These are phyloP conservation scores for Flaveria bidentis DNA, from an alignment of 129 eudicot species.

Conservation along the genomic window DNA sequence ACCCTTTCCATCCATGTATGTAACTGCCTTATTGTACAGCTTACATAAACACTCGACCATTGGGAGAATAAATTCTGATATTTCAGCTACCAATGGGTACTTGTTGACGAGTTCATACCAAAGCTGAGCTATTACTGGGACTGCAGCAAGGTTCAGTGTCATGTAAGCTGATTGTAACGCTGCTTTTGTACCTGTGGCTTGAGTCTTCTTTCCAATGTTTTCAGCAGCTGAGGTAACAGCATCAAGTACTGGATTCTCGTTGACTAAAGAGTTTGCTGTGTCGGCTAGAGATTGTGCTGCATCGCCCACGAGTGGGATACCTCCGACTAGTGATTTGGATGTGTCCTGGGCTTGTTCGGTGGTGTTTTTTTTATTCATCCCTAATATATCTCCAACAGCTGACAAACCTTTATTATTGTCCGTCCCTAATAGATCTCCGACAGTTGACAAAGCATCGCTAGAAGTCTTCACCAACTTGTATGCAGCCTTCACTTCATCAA, in stretches of 20 bases:
- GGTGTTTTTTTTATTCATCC: background rate
- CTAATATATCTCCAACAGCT: slow-evolving; percentile 1
- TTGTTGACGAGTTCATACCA: slow-evolving; percentile 51
- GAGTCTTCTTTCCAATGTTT: slow-evolving; percentile 36
- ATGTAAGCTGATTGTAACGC: slow-evolving; percentile 44
- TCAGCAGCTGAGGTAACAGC: slow-evolving; percentile 36
- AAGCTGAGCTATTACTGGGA: slow-evolving; percentile 38
- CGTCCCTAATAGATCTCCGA: slow-evolving; percentile 20
- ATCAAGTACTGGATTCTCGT: slow-evolving; percentile 12
- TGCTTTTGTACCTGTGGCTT: slow-evolving; percentile 43
- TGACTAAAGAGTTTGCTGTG: slow-evolving; percentile 13
- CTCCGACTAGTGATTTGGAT: slow-evolving; percentile 17
- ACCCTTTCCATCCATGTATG: slow-evolving; percentile 45
- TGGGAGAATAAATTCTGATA: slow-evolving; percentile 49
- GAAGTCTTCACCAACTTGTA: slow-evolving; percentile 56
- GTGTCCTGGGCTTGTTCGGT: slow-evolving; percentile 3
- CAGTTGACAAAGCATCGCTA: slow-evolving; percentile 31
- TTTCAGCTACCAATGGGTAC: slow-evolving; percentile 30
- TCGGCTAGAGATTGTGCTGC: slow-evolving; percentile 12
- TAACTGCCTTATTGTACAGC: slow-evolving; percentile 46
- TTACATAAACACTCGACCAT: slow-evolving; percentile 42
- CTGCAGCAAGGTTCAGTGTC: slow-evolving; percentile 37
- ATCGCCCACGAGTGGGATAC: slow-evolving; percentile 27
- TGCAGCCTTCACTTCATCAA: slow-evolving; percentile 60
- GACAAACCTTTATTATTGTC: slow-evolving; percentile 6